A percentile compares a stretch with the other conserved stretches of the same genome.
These are phyloP conservation scores for Claviceps digitariae DNA, from an alignment of 2,329 filamentous ascomycete species.

Conservation along the genomic window DNA sequence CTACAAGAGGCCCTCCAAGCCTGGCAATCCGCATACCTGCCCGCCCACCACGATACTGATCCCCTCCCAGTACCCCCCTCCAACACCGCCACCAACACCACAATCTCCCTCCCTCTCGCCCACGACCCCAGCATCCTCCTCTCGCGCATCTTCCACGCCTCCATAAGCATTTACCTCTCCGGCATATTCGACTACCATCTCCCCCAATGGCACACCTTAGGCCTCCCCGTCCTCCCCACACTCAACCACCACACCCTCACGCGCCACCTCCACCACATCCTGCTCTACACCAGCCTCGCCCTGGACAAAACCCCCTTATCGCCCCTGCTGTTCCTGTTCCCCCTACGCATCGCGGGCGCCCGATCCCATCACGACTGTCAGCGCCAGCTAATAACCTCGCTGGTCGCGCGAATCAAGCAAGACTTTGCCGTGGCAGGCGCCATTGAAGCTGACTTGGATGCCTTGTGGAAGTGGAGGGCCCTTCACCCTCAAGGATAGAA, in stretches of 20 bases:
- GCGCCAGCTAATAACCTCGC: neutral
- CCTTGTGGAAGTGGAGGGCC: neutral
- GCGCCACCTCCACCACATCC: constrained; percentile 10
- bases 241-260: neutral
- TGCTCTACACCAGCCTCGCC: constrained; percentile 7
- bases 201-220: constrained; percentile 12
- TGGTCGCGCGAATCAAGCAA: neutral
- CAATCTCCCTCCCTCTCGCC: neutral
- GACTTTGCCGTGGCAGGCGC: neutral
- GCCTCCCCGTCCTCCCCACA: neutral
- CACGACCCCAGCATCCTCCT: constrained; percentile 10
- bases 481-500: neutral
- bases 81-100: neutral
- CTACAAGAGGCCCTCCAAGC: constrained; percentile 5
- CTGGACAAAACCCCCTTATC: constrained; percentile 14
- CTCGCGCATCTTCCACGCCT: constrained; percentile 14
- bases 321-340: constrained; percentile 20
- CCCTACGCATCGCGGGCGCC: constrained; percentile 21
- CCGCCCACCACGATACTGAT: neutral
- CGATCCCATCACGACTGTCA: constrained; percentile 10
- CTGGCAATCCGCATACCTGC: constrained; percentile 8
- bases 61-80: neutral
- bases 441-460: neutral
- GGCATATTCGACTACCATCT: constrained; percentile 24
- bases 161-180: constrained; percentile 23